Evolutionary conservation across 345 rosid genomes (phyloP).

Genomic region (Firmiana major): DNA sequence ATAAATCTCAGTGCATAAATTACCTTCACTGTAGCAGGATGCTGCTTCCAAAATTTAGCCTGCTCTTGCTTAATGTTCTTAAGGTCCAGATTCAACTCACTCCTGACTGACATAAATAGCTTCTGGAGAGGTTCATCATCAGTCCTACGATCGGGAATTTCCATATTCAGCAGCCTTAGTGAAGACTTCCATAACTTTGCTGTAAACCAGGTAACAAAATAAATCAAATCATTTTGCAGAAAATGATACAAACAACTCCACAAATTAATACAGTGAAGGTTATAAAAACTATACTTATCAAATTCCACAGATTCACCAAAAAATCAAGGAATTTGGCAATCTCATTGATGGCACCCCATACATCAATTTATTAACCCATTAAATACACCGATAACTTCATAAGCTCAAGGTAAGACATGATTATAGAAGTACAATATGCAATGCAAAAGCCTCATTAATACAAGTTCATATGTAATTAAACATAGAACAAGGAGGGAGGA

Average conservation of each 20-base stretch:
- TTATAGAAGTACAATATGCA: background rate
- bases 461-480: background rate
- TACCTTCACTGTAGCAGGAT: constrained; percentile 96
- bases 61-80: constrained; percentile 99
- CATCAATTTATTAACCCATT: too few relatives aligned
- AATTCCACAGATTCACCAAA: background rate
- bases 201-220: constrained; percentile 28
- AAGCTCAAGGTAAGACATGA: background rate
- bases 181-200: constrained; percentile 99
- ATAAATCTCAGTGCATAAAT: constrained; percentile 12
- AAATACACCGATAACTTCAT: background rate
- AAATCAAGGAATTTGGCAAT: background rate
- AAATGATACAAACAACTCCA: background rate
- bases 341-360: background rate
- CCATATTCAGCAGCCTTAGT: constrained; percentile 97
- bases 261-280: background rate
- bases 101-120: constrained; percentile 91
- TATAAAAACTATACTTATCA: background rate
- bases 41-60: constrained; percentile 99
- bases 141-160: constrained; percentile 93
- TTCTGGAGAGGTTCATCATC: constrained; percentile 96
- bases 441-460: background rate
- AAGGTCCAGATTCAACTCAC: constrained; percentile 90
- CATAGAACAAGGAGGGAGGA: background rate
- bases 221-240: background rate